These are phyloP conservation scores for Cymbidium sinense DNA, from an alignment of 106 monocot species.

Conservation along the genomic window DNA sequence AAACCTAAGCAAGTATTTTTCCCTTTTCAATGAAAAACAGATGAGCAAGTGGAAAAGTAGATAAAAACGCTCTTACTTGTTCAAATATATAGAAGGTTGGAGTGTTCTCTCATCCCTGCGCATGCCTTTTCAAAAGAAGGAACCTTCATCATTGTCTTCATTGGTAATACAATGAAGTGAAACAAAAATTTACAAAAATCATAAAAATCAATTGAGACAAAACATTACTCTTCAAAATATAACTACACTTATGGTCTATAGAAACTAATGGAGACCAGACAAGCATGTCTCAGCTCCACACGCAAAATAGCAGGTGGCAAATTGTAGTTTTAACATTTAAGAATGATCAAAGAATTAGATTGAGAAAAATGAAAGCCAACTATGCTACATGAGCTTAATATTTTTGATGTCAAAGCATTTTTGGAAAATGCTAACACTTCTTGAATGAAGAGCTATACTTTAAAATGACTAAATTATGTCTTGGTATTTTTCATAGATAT, in stretches of 20 bases:
- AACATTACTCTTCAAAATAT: neutral
- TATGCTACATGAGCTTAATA: too few species aligned
- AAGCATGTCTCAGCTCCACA: neutral
- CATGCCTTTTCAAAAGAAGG: slow-evolving; percentile 48
- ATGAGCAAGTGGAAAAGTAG: neutral
- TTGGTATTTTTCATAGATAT: neutral
- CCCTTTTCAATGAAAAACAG: neutral
- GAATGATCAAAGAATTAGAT: neutral
- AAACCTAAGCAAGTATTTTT: neutral
- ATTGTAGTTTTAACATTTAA: neutral
- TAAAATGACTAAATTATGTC: neutral
- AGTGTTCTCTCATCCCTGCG: slow-evolving; percentile 82
- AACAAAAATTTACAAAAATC: neutral
- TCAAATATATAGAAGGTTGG: slow-evolving; percentile 67
- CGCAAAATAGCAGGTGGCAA: neutral
- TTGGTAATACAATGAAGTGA: neutral
- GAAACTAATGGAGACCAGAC: neutral
- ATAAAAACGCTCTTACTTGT: slow-evolving; percentile 55
- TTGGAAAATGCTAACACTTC: neutral
- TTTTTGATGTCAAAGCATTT: neutral
- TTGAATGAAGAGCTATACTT: neutral
- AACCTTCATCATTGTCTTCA: neutral
- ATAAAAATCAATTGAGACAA: neutral
- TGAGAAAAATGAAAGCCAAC: neutral
- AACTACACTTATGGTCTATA: neutral